phyloP scores from a whole-genome alignment of 1,139 yeast genomes.

The Pneumocystis sp. region DNA sequence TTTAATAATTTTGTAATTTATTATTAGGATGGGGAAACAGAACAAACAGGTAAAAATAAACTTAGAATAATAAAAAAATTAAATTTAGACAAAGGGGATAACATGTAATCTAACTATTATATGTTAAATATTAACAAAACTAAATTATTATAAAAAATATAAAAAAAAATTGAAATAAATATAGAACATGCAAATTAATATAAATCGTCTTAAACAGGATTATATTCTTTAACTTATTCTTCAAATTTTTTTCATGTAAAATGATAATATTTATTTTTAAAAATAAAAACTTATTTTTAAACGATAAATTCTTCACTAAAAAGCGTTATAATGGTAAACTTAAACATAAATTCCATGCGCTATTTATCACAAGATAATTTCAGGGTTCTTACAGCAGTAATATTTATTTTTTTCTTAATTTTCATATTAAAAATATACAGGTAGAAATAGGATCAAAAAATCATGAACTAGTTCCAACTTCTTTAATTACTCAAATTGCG shows the following conservation, averaged over 20 bases:
- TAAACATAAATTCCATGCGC: slow-evolving; percentile 86
- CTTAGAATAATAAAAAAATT: neutral
- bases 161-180: neutral
- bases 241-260: too few species aligned
- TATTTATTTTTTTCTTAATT: neutral
- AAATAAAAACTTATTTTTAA: neutral
- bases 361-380: slow-evolving; percentile 83
- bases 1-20: neutral
- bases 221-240: neutral
- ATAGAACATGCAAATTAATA: too few species aligned
- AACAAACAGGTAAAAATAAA: neutral
- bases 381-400: slow-evolving; percentile 67
- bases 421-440: neutral
- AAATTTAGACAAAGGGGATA: neutral
- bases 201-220: too few species aligned
- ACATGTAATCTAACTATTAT: neutral
- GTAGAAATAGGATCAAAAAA: slow-evolving; percentile 81
- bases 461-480: slow-evolving; percentile 90
- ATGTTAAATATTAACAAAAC: neutral
- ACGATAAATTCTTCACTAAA: neutral
- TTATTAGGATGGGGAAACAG: neutral
- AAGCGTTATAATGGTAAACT: slow-evolving; percentile 28
- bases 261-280: neutral
- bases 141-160: neutral
- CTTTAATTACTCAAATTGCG: slow-evolving; percentile 63